Percentiles rank a stretch among this genome's conserved stretches.
phyloP scores from a whole-genome alignment of 805 yeast species.

The Alloascoidea africana region DNA sequence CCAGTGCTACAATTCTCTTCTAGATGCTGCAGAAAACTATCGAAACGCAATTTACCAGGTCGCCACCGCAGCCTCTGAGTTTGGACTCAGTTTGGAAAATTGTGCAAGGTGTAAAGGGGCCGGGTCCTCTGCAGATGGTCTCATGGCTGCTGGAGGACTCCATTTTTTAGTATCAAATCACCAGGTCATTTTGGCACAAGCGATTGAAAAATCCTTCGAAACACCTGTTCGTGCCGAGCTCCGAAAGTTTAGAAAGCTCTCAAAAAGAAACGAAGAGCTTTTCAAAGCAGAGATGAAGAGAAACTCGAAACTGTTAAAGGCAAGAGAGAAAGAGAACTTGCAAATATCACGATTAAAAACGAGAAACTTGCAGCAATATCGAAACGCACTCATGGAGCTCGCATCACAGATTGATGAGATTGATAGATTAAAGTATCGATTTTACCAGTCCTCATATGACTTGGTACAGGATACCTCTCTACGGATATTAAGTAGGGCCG shows the following conservation, averaged over 20 bases:
- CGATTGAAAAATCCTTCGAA: slow-evolving; percentile 38
- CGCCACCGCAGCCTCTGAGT: slow-evolving; percentile 48
- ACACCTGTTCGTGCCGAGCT: slow-evolving; percentile 33
- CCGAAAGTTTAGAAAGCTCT: slow-evolving; percentile 25
- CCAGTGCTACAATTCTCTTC: slow-evolving; percentile 29
- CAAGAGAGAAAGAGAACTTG: slow-evolving; percentile 45
- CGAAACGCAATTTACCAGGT: slow-evolving; percentile 28
- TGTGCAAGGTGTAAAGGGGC: slow-evolving; percentile 50
- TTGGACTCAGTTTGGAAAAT: slow-evolving; percentile 57
- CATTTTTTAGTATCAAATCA: slow-evolving; percentile 68
- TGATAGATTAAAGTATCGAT: slow-evolving; percentile 60
- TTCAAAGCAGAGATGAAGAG: slow-evolving; percentile 39
- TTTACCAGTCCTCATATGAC: slow-evolving; percentile 47
- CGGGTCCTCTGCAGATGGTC: slow-evolving; percentile 42
- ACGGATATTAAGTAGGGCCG: slow-evolving; percentile 36
- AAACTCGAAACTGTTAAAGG: slow-evolving; percentile 35
- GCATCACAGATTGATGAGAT: slow-evolving; percentile 69
- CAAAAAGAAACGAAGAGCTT: slow-evolving; percentile 29
- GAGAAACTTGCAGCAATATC: slow-evolving; percentile 53
- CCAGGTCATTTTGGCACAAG: slow-evolving; percentile 49
- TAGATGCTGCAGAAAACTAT: slow-evolving; percentile 31
- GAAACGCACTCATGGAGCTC: slow-evolving; percentile 47
- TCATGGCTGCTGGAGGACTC: slow-evolving; percentile 60
- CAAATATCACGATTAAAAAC: slow-evolving; percentile 43
- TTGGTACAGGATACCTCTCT: slow-evolving; percentile 49